Base-by-base conservation (phyloP, 495 filamentous ascomycete species). In the Beverwykella pulmonaria region DNA sequence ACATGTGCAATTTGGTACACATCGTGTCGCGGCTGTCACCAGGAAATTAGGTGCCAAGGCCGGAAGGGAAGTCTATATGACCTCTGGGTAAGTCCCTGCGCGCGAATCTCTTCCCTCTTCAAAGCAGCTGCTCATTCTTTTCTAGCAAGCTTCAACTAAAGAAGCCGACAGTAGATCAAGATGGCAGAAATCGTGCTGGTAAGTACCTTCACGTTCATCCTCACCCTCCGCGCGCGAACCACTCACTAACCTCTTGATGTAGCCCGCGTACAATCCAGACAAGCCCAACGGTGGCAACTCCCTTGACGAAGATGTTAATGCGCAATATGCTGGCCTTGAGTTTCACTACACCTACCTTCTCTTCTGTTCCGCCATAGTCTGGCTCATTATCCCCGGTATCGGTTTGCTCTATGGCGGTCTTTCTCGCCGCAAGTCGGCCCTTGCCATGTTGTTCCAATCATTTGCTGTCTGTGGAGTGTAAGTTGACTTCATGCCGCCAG, bases 331-430 rank as follows among this genome's bases (percentile, higher is more conserved):
- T 10, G 83, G 83, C 29, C 71, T 79, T 50, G 80, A 82, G 62
- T 82, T 77, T 71, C 80, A 86, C 61, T 82, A 82, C 66, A 75
- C 75, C 62, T 85, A 83, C 64, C 79, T 86, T 46, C 67, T 81
- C 29, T 73, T 81, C 53, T 83, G 82, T 57, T 77, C 73, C 9
- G 82, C 81, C 69, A 66, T 87, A 56, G 83, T 86, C 53, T 86
- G 82, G 81, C 68, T 87, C 49, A 86, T 86, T 48, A 82, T 86
- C 15, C 84, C 84, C 3, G 84, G 84, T 2, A 83, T 86, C 60
- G 83, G 83, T 36, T 73, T 87, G 0, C 75, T 87, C 10, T 86
- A 87, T 70, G 79, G 82, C 47, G 84, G 85, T 53, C 77, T 87
- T 17, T 80, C 84, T 4, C 78, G 85, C 44, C 73, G 85, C 47